A percentile compares a stretch with the other conserved stretches of the same genome.
These are phyloP conservation scores for Leccinum fallax DNA, from an alignment of 1,284 basidiomycete genomes.

Conservation along the genomic window DNA sequence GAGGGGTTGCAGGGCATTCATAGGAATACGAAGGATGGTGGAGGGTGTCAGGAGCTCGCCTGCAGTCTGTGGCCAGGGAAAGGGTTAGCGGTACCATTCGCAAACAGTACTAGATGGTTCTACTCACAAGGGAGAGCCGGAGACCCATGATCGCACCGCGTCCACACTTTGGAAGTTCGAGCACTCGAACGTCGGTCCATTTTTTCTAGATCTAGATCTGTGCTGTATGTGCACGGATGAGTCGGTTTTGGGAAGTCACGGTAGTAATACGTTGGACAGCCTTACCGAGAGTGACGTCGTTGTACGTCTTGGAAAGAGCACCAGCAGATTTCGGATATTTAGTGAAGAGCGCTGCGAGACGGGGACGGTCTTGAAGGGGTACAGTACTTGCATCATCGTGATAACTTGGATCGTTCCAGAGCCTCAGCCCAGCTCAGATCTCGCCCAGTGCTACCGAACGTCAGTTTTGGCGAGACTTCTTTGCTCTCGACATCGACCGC, in stretches of 20 bases:
- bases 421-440: slow-evolving; percentile 42
- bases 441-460: slow-evolving; percentile 38
- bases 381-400: slow-evolving; percentile 18
- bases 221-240: slow-evolving; percentile 40
- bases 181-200: slow-evolving; percentile 61
- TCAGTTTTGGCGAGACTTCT: slow-evolving; percentile 52
- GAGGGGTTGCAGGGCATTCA: too few relatives aligned
- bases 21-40: too few relatives aligned
- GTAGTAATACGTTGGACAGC: background rate
- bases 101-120: background rate
- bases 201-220: slow-evolving; percentile 42
- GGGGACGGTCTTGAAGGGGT: background rate
- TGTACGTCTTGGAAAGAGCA: slow-evolving; percentile 61
- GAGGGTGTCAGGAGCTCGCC: slow-evolving; percentile 12
- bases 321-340: slow-evolving; percentile 58
- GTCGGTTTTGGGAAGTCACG: background rate
- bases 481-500: slow-evolving; percentile 52
- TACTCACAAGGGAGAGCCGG: slow-evolving; percentile 51
- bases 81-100: background rate
- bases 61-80: slow-evolving; percentile 15
- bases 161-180: slow-evolving; percentile 58
- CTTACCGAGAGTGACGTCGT: slow-evolving; percentile 57
- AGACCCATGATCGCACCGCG: slow-evolving; percentile 63
- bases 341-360: slow-evolving; percentile 36
- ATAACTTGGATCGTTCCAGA: slow-evolving; percentile 31